phyloP scores from a whole-genome alignment of 1,284 basidiomycete genomes.

The Kalmanozyma brasiliensis region DNA sequence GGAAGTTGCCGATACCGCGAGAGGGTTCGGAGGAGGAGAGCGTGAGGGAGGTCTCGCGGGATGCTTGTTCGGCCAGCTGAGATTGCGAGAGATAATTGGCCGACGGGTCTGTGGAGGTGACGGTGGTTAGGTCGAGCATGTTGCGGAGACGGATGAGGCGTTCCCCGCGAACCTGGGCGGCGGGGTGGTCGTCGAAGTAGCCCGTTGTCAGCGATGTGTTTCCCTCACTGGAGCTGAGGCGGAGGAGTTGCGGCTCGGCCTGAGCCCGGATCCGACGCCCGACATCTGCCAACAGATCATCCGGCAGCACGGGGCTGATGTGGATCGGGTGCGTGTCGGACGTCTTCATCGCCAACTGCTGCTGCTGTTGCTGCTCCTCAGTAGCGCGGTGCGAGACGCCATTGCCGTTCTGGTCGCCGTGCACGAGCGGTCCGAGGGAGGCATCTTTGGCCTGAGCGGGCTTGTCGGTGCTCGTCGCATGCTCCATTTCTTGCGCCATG shows the following conservation, averaged over 20 bases:
- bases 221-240: slow-evolving; percentile 1
- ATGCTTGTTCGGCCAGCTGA: slow-evolving; percentile 27
- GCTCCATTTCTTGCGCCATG: slow-evolving; percentile 50
- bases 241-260: slow-evolving; percentile 26
- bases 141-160: slow-evolving; percentile 53
- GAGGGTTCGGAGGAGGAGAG: slow-evolving; percentile 11
- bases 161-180: slow-evolving; percentile 46
- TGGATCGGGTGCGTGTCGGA: slow-evolving; percentile 65
- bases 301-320: slow-evolving; percentile 58
- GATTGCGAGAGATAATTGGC: slow-evolving; percentile 31
- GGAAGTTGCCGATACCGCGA: slow-evolving; percentile 80
- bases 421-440: slow-evolving; percentile 19
- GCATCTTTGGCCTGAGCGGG: slow-evolving; percentile 26
- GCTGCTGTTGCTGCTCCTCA: slow-evolving; percentile 17
- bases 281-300: slow-evolving; percentile 39
- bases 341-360: slow-evolving; percentile 58
- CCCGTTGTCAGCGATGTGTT: neutral
- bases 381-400: slow-evolving; percentile 1
- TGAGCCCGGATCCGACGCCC: slow-evolving; percentile 33
- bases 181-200: slow-evolving; percentile 28
- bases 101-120: slow-evolving; percentile 29
- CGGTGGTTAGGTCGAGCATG: slow-evolving; percentile 45
- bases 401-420: slow-evolving; percentile 1
- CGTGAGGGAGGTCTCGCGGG: slow-evolving; percentile 14
- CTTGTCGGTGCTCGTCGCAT: slow-evolving; percentile 27